Base-by-base conservation (phyloP, 2,329 filamentous ascomycete species). In the Colletotrichum sp. region DNA sequence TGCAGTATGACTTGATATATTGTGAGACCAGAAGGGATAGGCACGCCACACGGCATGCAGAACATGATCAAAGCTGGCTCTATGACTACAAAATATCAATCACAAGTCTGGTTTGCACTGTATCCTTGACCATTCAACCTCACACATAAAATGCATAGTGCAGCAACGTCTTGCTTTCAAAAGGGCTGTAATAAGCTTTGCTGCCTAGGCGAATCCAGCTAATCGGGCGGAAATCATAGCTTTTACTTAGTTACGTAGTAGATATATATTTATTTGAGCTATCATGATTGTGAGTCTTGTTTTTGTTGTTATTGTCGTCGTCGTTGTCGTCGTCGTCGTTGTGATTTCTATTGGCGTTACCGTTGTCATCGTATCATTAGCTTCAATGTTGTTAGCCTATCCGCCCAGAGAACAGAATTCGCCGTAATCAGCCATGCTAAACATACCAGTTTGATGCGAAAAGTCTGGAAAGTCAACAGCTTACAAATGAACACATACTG, bases 241-340 rank as follows among this genome's bases (percentile, higher is more conserved):
- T 36, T 36, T 16, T 0, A 36, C 34, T 13, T 1, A 16, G 34
- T 3, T 1, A 36, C 15, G 34, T 8, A 36, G 34, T 36, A 16
- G 0, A 36, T 0, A 16, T 36, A 36, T 8, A 5, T 36, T 0
- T 16, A 8, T 36, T 36, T 36, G 34, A 36, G 0, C 15, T 36
- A 36, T 36, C 34, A 16, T 16, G 34, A 16, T 36, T 36, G 6
- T 36, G 15, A 16, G 2, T 8, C 15, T 36, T 36, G 34, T 36
- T 36, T 36, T 16, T 16, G 0, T 16, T 36, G 0, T 16, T 16
- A 8, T 36, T 8, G 34, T 8, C 34, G 34, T 36, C 13, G 30
- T 36, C 34, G 6, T 34, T 0, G 3, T 36, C 34, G 34, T 36
- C 15, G 15, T 36, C 13, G 0, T 36, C 34, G 34, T 16, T 8